Evolutionary conservation across 139 green algal genomes (phyloP).

Genomic region (Chlamydomonas sp.): DNA sequence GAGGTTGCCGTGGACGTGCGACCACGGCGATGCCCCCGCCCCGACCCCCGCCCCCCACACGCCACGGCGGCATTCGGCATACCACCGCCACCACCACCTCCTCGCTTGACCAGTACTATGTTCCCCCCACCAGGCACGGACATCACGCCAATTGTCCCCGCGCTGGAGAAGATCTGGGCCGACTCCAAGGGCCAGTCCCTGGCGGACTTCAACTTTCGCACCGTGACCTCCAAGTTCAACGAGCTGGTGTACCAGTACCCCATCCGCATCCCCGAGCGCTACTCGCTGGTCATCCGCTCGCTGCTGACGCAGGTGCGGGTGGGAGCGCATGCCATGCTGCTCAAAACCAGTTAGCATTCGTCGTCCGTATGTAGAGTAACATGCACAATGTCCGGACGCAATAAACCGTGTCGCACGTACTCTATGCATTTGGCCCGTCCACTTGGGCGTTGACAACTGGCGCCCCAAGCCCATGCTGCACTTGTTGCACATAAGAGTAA

Average conservation of each 20-base stretch:
- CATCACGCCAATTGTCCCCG: constrained; percentile 91
- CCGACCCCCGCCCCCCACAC: not conserved
- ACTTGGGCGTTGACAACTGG: too few species aligned
- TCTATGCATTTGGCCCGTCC: too few species aligned
- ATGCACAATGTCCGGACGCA: too few species aligned
- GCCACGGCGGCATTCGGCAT: not conserved
- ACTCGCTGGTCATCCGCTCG: constrained; percentile 95
- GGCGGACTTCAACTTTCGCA: constrained; percentile 96
- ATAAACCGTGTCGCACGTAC: too few species aligned
- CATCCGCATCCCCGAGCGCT: constrained; percentile 98
- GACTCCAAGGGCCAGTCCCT: constrained; percentile 87
- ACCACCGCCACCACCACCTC: not conserved
- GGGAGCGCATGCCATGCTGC: too few species aligned
- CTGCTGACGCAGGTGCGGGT: constrained; percentile 79
- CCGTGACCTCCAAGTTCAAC: constrained; percentile 98
- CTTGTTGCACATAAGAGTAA: too few species aligned
- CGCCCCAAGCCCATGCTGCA: too few species aligned
- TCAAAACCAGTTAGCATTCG: too few species aligned
- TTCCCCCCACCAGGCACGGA: constrained; percentile 78
- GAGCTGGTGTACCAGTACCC: constrained; percentile 99
- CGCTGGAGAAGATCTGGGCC: constrained; percentile 97
- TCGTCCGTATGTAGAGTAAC: too few species aligned
- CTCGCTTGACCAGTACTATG: not conserved
- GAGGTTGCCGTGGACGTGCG: too few species aligned
- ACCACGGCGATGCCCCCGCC: too few species aligned